Base-by-base conservation (phyloP, 2,329 filamentous ascomycete genomes). In the Knufia petricola region DNA sequence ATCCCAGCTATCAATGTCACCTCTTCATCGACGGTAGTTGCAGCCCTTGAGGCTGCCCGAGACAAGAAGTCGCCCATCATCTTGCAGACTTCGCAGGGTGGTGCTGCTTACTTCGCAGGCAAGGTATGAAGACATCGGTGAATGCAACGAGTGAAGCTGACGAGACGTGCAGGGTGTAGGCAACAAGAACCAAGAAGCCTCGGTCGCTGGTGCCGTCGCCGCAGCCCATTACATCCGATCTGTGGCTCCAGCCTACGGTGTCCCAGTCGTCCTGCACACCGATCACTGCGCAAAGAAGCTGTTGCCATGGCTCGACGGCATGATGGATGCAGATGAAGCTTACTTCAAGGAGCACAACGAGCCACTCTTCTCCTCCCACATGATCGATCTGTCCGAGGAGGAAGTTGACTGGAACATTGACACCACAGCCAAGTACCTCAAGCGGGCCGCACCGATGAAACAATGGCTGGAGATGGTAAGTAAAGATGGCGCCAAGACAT, bases 221-320 rank as follows among this genome's bases (percentile, higher is more conserved):
- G 89, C 79, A 61, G 92, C 92, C 60, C 86, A 95, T 75, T 96
- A 87, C 77, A 87, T 95, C 74, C 87, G 89, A 65, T 75, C 85
- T 59, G 73, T 96, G 62, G 87, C 92, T 46, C 87, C 90, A 53
- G 61, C 78, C 60, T 98, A 98, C 72, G 87, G 84, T 60, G 74
- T 96, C 58, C 90, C 90, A 63, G 87, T 95, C 60, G 76, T 96
- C 62, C 82, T 96, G 52, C 89, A 95, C 81, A 94, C 90, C 66
- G 92, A 98, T 70, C 92, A 96, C 78, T 95, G 90, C 73, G 90
- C 92, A 67, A 96, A 96, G 85, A 96, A 96, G 83, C 87, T 96
- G 52, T 82, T 96, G 50, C 92, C 92, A 55, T 96, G 90, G 90
- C 76, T 96, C 67, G 89, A 95, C 65, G 89, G 89, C 67, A 89